A percentile compares a stretch with the other conserved stretches of the same genome.
phyloP scores from a whole-genome alignment of 1,284 basidiomycete species.

The Wolfiporia cocos region DNA sequence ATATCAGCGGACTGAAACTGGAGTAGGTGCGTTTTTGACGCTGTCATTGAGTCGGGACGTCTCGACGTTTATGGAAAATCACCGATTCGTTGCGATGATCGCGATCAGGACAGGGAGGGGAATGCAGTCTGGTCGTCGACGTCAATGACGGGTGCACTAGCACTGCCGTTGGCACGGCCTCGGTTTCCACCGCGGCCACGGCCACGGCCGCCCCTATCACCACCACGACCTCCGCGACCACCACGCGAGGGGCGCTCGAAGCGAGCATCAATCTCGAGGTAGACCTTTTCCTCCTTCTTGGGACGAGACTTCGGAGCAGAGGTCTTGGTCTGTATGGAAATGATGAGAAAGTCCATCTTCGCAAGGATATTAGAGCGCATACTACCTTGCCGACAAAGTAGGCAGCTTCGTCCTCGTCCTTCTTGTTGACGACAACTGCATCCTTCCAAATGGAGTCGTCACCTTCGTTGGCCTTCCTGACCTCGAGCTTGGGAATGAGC shows the following conservation, averaged over 20 bases:
- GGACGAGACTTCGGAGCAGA: constrained; percentile 49
- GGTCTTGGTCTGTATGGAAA: constrained; percentile 41
- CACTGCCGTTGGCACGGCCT: constrained; percentile 31
- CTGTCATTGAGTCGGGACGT: constrained; percentile 2
- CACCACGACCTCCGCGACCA: constrained; percentile 41
- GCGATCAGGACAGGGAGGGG: constrained; percentile 66
- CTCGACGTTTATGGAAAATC: constrained; percentile 1
- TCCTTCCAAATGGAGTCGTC: constrained; percentile 58
- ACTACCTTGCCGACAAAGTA: constrained; percentile 80
- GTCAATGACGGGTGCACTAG: constrained; percentile 37
- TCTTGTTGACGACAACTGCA: constrained; percentile 53
- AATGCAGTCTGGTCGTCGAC: constrained; percentile 79
- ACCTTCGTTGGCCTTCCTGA: constrained; percentile 68
- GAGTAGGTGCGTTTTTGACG: constrained; percentile 5
- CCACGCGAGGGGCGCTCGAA: constrained; percentile 68
- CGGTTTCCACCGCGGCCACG: constrained; percentile 37
- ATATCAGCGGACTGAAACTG: background rate
- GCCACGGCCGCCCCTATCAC: constrained; percentile 27
- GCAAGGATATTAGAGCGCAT: no score
- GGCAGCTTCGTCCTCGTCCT: constrained; percentile 49
- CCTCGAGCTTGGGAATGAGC: constrained; percentile 64
- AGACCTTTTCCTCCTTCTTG: constrained; percentile 77
- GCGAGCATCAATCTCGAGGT: constrained; percentile 71
- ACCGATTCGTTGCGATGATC: background rate
- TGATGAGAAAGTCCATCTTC: background rate